Conservation (phyloP, 495 filamentous ascomycete species). For the Xylaria cubensis region DNA sequence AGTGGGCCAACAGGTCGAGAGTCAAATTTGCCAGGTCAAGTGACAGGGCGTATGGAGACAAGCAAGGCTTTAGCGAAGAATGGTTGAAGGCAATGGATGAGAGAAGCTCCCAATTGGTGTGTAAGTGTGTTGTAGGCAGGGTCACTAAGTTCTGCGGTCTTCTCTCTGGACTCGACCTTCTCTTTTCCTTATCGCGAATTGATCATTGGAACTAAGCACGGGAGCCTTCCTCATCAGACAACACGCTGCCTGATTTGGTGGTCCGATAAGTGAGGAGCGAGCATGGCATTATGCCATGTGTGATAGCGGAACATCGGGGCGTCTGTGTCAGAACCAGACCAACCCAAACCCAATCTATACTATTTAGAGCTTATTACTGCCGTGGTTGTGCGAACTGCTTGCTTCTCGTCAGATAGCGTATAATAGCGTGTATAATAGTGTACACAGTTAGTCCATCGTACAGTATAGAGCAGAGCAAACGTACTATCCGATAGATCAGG, state of each 20-base stretch:
- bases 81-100: conserved; percentile 13
- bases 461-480: background rate
- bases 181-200: conserved; percentile 23
- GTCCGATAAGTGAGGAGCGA: conserved; percentile 24
- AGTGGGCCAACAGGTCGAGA: conserved; percentile 9
- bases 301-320: conserved; percentile 22
- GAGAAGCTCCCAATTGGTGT: conserved; percentile 26
- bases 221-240: conserved; percentile 27
- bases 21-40: conserved; percentile 25
- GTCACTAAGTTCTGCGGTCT: background rate
- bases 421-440: background rate
- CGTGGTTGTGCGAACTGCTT: background rate
- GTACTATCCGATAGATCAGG: conserved; percentile 1
- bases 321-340: conserved; percentile 1
- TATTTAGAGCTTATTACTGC: conserved; percentile 18
- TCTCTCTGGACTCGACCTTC: conserved; percentile 11
- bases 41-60: conserved; percentile 19
- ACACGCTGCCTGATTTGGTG: conserved; percentile 21
- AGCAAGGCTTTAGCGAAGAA: conserved; percentile 13
- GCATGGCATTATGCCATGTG: background rate
- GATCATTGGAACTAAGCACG: conserved; percentile 14
- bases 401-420: background rate
- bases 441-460: background rate
- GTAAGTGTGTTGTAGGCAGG: conserved; percentile 25
- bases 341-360: background rate